These are phyloP conservation scores for Yamadazyma tumulicola DNA, from an alignment of 805 yeast genomes.

Conservation along the genomic window DNA sequence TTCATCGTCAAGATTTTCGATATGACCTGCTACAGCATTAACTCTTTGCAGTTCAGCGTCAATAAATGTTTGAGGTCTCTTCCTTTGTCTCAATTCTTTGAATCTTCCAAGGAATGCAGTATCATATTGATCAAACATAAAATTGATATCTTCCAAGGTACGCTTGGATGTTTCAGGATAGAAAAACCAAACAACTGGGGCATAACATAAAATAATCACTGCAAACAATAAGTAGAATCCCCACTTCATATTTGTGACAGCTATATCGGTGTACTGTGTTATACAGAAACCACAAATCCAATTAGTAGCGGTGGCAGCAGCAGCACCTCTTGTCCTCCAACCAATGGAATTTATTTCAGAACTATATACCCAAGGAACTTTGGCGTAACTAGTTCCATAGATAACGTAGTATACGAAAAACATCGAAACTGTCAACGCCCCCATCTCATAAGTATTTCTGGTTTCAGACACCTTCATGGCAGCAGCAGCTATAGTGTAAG, in stretches of 20 bases:
- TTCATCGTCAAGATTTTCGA: conserved; percentile 3
- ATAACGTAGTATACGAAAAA: conserved; percentile 36
- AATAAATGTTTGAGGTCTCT: conserved; percentile 12
- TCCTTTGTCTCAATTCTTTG: conserved; percentile 13
- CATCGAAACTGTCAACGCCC: conserved; percentile 13
- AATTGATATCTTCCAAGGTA: conserved; percentile 46
- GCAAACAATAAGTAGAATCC: conserved; percentile 15
- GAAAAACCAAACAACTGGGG: conserved; percentile 42
- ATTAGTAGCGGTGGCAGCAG: conserved; percentile 38
- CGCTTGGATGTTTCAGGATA: conserved; percentile 77
- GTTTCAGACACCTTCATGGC: conserved; percentile 30
- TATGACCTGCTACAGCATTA: conserved; percentile 5
- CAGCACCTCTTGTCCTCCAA: conserved; percentile 39
- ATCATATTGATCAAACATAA: conserved; percentile 13
- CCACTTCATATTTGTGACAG: conserved; percentile 14
- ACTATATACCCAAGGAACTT: conserved; percentile 37
- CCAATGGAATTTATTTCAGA: conserved; percentile 36
- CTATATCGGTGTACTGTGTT: conserved; percentile 13
- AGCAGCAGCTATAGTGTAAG: conserved; percentile 41
- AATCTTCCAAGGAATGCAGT: conserved; percentile 14
- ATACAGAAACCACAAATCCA: conserved; percentile 24
- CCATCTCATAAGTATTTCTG: conserved; percentile 15
- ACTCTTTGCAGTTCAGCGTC: conserved; percentile 15
- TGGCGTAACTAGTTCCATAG: conserved; percentile 41
- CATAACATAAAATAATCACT: conserved; percentile 11